phyloP scores from a whole-genome alignment of 176 grass and related monocot species.

The Pharus latifolius region DNA sequence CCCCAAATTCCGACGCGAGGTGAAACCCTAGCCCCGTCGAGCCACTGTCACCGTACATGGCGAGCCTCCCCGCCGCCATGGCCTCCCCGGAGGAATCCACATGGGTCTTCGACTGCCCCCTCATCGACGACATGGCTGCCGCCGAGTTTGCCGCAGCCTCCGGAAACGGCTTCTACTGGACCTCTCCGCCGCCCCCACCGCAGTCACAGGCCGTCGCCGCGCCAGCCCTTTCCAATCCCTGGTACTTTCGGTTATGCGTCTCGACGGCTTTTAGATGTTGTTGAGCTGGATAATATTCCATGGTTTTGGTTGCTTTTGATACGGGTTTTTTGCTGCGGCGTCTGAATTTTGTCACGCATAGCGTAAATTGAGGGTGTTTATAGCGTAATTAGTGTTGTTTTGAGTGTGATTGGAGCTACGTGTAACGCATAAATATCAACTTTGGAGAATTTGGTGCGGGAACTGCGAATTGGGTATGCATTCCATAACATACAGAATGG shows the following conservation, averaged over 20 bases:
- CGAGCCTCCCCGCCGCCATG: conserved; percentile 23
- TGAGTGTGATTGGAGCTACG: neutral
- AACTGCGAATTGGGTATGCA: neutral
- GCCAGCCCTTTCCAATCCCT: neutral
- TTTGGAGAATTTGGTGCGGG: neutral
- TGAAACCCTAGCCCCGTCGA: conserved; percentile 11
- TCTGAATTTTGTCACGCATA: neutral
- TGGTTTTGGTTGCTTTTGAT: neutral
- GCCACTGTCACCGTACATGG: neutral
- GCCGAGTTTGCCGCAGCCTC: conserved; percentile 24
- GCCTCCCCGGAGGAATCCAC: conserved; percentile 52
- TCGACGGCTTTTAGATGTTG: neutral
- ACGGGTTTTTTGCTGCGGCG: neutral
- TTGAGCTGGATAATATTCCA: neutral
- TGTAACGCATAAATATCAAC: neutral
- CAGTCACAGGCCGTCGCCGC: neutral
- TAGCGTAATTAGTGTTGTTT: neutral
- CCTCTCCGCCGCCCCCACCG: neutral
- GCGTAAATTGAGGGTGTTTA: neutral
- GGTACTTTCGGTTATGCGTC: neutral
- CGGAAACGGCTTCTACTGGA: conserved; percentile 47
- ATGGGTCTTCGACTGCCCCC: conserved; percentile 74
- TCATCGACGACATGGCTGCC: conserved; percentile 59
- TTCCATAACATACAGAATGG: neutral
- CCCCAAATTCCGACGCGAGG: conserved; percentile 21